Conservation (phyloP, 1,284 basidiomycete species). For the Puccinia triticina region DNA sequence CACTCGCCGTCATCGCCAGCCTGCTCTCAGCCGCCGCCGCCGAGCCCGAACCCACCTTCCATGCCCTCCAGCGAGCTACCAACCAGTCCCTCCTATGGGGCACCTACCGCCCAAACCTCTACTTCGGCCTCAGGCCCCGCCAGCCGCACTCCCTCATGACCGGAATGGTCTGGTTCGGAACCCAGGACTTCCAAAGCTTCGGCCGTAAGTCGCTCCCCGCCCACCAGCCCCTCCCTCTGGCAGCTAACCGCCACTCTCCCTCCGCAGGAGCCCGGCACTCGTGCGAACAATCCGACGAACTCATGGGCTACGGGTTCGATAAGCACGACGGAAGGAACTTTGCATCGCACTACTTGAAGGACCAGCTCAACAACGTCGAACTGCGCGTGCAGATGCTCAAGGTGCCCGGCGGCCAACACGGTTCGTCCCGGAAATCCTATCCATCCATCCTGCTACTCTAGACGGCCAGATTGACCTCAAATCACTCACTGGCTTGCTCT, state of each 20-base stretch:
- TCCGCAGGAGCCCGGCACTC: constrained; percentile 80
- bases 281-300: constrained; percentile 82
- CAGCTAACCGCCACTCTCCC: no score
- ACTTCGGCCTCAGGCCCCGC: constrained; percentile 84
- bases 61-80: constrained; percentile 19
- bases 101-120: constrained; percentile 83
- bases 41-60: background rate
- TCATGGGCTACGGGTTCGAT: constrained; percentile 82
- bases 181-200: constrained; percentile 70
- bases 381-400: constrained; percentile 84
- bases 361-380: constrained; percentile 78
- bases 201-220: constrained; percentile 53
- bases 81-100: constrained; percentile 76
- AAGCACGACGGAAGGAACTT: constrained; percentile 82
- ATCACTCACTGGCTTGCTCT: background rate
- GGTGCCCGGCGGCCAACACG: constrained; percentile 73
- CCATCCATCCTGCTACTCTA: background rate
- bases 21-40: background rate
- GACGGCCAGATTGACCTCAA: background rate
- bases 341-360: constrained; percentile 79
- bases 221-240: no score
- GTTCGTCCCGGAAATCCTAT: background rate
- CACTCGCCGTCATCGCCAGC: background rate
- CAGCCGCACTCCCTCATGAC: constrained; percentile 84
- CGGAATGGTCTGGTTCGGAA: constrained; percentile 88